phyloP scores from a whole-genome alignment of 169 alveolate genomes.

The Plasmodium gaboni region DNA sequence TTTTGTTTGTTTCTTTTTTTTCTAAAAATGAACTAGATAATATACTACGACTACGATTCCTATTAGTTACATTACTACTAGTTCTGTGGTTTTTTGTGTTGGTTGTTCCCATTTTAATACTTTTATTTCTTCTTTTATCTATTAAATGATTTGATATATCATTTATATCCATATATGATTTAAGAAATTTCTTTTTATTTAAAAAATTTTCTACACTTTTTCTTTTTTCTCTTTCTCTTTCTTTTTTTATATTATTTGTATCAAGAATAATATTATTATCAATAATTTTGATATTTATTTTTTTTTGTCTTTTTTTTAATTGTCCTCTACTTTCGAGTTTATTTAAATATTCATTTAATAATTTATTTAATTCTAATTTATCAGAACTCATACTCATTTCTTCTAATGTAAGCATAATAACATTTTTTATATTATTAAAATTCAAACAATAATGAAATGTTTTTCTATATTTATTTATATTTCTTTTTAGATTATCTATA shows the following conservation, averaged over 20 bases:
- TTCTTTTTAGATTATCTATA: constrained; percentile 57
- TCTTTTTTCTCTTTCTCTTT: constrained; percentile 8
- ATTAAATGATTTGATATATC: constrained; percentile 1
- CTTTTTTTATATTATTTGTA: constrained; percentile 18
- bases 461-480: constrained; percentile 42
- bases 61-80: background rate
- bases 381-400: constrained; percentile 73
- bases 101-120: constrained; percentile 6
- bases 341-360: constrained; percentile 48
- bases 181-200: background rate
- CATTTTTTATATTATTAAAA: constrained; percentile 69
- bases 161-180: constrained; percentile 4
- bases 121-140: constrained; percentile 5
- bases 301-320: constrained; percentile 59
- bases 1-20: constrained; percentile 4
- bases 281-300: constrained; percentile 53
- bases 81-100: background rate
- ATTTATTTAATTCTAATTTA: constrained; percentile 48
- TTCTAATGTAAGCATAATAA: constrained; percentile 36
- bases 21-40: background rate
- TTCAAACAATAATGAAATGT: constrained; percentile 70
- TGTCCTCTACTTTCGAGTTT: constrained; percentile 56
- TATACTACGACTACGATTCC: background rate
- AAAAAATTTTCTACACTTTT: background rate
- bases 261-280: constrained; percentile 57